Conservation (phyloP, 2,329 filamentous ascomycete genomes). For the Botrytis paeoniae region DNA sequence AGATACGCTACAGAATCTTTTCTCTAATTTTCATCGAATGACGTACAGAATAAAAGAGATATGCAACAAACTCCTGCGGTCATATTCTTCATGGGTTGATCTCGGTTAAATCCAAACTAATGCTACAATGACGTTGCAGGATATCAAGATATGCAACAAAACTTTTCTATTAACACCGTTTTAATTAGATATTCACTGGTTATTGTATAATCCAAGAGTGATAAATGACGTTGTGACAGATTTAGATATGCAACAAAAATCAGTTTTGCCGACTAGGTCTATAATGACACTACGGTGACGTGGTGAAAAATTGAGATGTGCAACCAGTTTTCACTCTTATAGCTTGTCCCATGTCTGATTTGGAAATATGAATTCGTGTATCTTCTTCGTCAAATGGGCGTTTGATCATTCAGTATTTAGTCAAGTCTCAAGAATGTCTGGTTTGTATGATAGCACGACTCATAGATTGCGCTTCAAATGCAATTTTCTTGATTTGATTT, state of each 20-base stretch:
- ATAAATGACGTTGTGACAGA: not conserved
- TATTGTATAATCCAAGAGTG: rapidly evolving
- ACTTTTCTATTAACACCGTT: not conserved
- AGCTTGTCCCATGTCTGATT: not conserved
- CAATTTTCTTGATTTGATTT: not conserved
- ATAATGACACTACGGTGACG: not conserved
- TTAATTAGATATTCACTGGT: too few relatives aligned
- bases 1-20: too few relatives aligned
- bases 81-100: not conserved
- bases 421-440: not conserved
- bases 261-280: not conserved
- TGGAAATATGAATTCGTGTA: not conserved
- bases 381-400: rapidly evolving
- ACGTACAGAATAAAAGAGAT: not conserved
- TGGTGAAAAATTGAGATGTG: not conserved
- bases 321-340: not conserved
- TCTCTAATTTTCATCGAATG: too few relatives aligned
- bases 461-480: not conserved
- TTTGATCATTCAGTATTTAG: rapidly evolving
- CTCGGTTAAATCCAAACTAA: not conserved
- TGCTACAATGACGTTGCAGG: not conserved
- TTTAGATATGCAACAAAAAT: not conserved
- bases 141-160: not conserved
- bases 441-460: not conserved
- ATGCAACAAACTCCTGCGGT: not conserved